Conservation (phyloP, 331 rosid genomes). For the Cydonia oblonga region DNA sequence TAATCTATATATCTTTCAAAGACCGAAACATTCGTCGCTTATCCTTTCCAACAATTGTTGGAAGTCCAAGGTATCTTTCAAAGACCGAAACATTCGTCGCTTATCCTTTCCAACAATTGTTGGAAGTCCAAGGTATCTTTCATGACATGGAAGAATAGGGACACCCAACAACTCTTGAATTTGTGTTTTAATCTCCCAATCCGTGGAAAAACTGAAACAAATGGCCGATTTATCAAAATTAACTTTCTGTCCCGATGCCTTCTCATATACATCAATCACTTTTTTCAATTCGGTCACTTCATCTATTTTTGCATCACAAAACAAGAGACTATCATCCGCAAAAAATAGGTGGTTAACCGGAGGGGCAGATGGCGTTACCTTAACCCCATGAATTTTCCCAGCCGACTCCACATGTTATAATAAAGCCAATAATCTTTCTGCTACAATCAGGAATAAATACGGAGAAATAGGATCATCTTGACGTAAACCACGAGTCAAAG, state of each 20-base stretch:
- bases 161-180: rapidly evolving
- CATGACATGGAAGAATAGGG: background rate
- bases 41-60: background rate
- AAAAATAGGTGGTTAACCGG: background rate
- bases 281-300: background rate
- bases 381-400: background rate
- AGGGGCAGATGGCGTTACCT: background rate
- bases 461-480: background rate
- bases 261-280: background rate
- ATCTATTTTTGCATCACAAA: background rate
- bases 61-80: background rate
- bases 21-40: background rate
- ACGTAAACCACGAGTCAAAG: background rate
- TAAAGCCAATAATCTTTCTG: background rate
- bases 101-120: background rate
- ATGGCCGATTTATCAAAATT: background rate
- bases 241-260: background rate
- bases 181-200: background rate
- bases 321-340: background rate
- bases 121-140: background rate
- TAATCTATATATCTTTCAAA: background rate
- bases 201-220: background rate
- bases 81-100: background rate
- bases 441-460: background rate
- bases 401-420: background rate